Evolutionary conservation across 2,329 filamentous ascomycete genomes (phyloP), one percentile per base, ranked within the genome.

Genomic region (Cladosporium sp.): DNA sequence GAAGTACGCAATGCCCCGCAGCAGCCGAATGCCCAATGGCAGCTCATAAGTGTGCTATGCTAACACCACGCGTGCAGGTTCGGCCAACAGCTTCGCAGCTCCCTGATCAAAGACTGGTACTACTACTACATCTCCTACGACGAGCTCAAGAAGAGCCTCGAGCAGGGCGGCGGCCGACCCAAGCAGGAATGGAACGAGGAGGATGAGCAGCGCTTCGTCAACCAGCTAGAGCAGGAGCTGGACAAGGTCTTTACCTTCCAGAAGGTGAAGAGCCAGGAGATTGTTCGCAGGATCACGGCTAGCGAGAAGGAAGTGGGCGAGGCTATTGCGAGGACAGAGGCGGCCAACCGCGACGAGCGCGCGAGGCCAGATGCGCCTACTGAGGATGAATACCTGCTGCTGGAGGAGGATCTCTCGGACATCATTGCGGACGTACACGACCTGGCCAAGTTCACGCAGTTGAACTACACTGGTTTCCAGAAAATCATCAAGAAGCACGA

Each of bases 401-500:
- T 98, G 36, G 95, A 99, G 82, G 92, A 97, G 77, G 93, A 97
- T 74, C 81, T 99, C 75, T 97, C 93, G 80, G 95, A 99, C 78
- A 93, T 99, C 75, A 99, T 99, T 77, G 95, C 95, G 72, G 94
- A 99, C 76, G 95, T 99, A 26, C 94, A 99, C 80, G 95, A 99
- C 75, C 85, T 99, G 67, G 93, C 95, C 78, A 98, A 98, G 81
- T 99, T 97, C 78, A 96, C 96, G 7, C 94, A 97, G 82, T 83
- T 99, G 76, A 99, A 99, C 81, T 99, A 99, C 77, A 98, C 94
- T 0, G 95, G 95, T 5, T 99, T 99, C 78, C 96, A 97, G 83
- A 99, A 99, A 85, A 99, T 99, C 70, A 97, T 99, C 80, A 99
- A 99, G 85, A 99, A 99, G 85, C 95, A 99, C 79, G 95, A 74